Evolutionary conservation across 371 early-diverging fungal genomes (phyloP), one percentile per base, ranked within the genome.

Genomic region (Mucor lusitanicus): DNA sequence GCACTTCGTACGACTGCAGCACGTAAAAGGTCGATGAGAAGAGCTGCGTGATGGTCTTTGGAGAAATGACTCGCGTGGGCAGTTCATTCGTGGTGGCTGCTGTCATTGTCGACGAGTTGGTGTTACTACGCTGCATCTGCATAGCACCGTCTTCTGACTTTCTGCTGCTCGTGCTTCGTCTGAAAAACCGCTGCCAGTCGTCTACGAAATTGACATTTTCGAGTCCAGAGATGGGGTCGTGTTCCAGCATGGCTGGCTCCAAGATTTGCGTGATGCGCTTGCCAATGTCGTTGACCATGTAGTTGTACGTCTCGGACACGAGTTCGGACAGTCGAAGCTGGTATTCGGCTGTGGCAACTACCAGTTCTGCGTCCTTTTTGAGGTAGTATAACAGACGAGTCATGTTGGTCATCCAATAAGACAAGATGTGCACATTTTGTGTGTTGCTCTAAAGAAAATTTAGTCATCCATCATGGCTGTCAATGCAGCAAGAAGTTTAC

Each of bases 321-420:
- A 92, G 79, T 64, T 92, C 91, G 2, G 88, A 82, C 59, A 97
- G 70, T 11, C 77, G 71, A 2, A 88, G 76, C 65, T 94, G 94
- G 27, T 87, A 74, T 25, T 78, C 71, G 46, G 81, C 85, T 15
- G 93, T 91, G 12, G 82, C 74, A 8, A 77, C 70, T n/a, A 89
- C 85, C 3, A 95, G 82, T 6, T 85, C 85, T 12, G 85, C 44
- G 70, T 97, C 97, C 61, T 90, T 90, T 71, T 93, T 91, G 53
- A 97, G 78, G 70, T 90, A 95, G 68, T 91, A 90, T 12, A 94
- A 65, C 1, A 97, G 84, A 39, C 87, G 88, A 23, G 88, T 86
- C 27, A 84, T 69, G 72, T 95, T 95, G 25, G 92, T 81, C 12
- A 93, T 80, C 95, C 95, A 95, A 67, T 89, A 94, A 7, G 91